Percentiles rank a stretch among this genome's conserved stretches.
Evolutionary conservation across 352 stramenopile species (phyloP).

Genomic region (Phytophthora agathidicida): DNA sequence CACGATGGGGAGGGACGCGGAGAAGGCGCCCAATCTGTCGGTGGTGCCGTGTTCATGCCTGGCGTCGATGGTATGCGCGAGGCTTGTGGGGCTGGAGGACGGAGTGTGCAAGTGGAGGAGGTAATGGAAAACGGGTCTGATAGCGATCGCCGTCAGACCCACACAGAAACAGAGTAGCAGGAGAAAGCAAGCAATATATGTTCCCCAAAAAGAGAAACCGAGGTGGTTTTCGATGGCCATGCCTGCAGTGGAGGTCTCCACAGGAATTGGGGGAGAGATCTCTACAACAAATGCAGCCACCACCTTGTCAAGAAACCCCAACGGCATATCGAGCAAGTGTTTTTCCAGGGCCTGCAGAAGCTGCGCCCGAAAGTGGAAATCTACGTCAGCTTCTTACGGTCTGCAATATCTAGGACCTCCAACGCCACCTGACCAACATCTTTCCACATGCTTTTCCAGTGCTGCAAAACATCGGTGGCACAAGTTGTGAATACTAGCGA

Average conservation of each 20-base stretch:
- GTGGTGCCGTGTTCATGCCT: conserved; percentile 9
- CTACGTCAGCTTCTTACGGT: conserved; percentile 22
- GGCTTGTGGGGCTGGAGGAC: too few species aligned
- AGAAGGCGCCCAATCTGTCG: conserved; percentile 15
- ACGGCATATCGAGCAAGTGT: conserved; percentile 57
- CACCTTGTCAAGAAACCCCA: conserved; percentile 52
- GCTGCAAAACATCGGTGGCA: conserved; percentile 46
- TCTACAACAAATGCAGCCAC: conserved; percentile 49
- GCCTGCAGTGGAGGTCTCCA: conserved; percentile 29
- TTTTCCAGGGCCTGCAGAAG: conserved; percentile 49
- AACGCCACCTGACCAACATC: conserved; percentile 53
- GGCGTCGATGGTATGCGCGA: neutral
- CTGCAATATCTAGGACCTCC: conserved; percentile 44
- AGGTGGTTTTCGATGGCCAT: conserved; percentile 24
- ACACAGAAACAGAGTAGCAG: too few species aligned
- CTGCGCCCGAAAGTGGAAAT: conserved; percentile 29
- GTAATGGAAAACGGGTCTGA: too few species aligned
- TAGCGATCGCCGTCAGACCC: too few species aligned
- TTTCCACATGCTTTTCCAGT: conserved; percentile 62
- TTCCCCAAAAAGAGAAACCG: too few species aligned
- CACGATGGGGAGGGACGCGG: conserved; percentile 7
- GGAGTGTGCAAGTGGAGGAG: too few species aligned
- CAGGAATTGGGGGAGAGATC: conserved; percentile 42
- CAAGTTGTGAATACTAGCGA: conserved; percentile 57
- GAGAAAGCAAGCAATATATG: too few species aligned